Evolutionary conservation across 129 eudicot genomes (phyloP).

Genomic region (Artemisia argyi): DNA sequence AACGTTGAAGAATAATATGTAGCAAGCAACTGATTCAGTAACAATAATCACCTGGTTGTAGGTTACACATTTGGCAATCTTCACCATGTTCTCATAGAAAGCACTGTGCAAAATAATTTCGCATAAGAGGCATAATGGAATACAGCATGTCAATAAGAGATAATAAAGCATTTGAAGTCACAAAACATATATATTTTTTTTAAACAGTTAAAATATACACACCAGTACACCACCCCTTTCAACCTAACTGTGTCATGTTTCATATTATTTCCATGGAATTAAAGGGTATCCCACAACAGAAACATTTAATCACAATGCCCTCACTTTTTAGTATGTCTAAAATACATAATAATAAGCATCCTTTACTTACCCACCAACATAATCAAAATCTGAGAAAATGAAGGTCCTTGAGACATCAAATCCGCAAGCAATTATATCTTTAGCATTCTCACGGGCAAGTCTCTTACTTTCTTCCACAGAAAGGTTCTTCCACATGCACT

Average conservation of each 20-base stretch:
- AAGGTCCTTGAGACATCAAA: slow-evolving; percentile 90
- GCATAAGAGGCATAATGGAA: slow-evolving; percentile 6
- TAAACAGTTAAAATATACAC: not conserved
- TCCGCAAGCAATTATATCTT: slow-evolving; percentile 96
- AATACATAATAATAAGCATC: not conserved
- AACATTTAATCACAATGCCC: not conserved
- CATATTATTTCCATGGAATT: not conserved
- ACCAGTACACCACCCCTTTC: no score
- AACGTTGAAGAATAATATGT: not conserved
- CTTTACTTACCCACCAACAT: slow-evolving; percentile 83
- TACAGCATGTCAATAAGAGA: not conserved
- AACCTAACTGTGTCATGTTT: not conserved
- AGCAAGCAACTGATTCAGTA: not conserved
- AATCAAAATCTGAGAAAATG: slow-evolving; percentile 86
- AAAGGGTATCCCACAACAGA: not conserved
- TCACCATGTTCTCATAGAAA: slow-evolving; percentile 91
- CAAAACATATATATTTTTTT: not conserved
- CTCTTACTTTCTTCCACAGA: slow-evolving; percentile 88
- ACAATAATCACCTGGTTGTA: slow-evolving; percentile 5
- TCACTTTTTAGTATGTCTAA: not conserved
- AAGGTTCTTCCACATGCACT: slow-evolving; percentile 93
- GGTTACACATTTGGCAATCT: slow-evolving; percentile 66
- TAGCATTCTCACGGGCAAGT: slow-evolving; percentile 96
- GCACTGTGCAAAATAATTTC: slow-evolving; percentile 48
- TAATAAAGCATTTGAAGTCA: not conserved